phyloP scores from a whole-genome alignment of 352 stramenopile species.

The Phytophthora colocasiae region DNA sequence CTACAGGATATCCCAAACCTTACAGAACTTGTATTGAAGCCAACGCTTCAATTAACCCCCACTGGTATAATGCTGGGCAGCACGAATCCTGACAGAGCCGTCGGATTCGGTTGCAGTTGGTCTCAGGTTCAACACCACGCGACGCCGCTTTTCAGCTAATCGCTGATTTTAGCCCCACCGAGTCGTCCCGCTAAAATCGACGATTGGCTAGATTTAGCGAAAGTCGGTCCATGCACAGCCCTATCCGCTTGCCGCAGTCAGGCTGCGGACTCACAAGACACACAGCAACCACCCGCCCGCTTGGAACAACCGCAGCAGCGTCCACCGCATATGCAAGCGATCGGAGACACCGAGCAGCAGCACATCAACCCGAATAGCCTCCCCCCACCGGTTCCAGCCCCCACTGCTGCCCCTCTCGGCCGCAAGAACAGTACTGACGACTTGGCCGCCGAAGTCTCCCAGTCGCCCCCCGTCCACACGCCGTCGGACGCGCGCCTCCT shows the following conservation, averaged over 20 bases:
- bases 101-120: conserved; percentile 19
- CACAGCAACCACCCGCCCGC: conserved; percentile 21
- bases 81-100: not conserved
- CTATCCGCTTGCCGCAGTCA: conserved; percentile 12
- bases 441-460: conserved; percentile 54
- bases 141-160: conserved; percentile 11
- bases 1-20: too few relatives aligned
- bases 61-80: not conserved
- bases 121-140: conserved; percentile 24
- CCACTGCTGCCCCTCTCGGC: conserved; percentile 11
- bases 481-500: conserved; percentile 73
- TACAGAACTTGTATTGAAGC: too few relatives aligned
- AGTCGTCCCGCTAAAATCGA: conserved; percentile 9
- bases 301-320: not conserved
- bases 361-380: conserved; percentile 10
- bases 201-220: conserved; percentile 7
- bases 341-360: conserved; percentile 21
- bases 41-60: too few relatives aligned
- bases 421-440: conserved; percentile 77
- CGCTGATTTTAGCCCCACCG: conserved; percentile 1
- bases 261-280: conserved; percentile 11
- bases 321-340: conserved; percentile 32
- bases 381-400: conserved; percentile 6
- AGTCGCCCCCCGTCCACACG: conserved; percentile 56
- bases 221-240: conserved; percentile 19